Percentiles rank a stretch among this genome's conserved stretches.
phyloP scores from a whole-genome alignment of 1,139 yeast species.

The Pichia kudriavzevii region DNA sequence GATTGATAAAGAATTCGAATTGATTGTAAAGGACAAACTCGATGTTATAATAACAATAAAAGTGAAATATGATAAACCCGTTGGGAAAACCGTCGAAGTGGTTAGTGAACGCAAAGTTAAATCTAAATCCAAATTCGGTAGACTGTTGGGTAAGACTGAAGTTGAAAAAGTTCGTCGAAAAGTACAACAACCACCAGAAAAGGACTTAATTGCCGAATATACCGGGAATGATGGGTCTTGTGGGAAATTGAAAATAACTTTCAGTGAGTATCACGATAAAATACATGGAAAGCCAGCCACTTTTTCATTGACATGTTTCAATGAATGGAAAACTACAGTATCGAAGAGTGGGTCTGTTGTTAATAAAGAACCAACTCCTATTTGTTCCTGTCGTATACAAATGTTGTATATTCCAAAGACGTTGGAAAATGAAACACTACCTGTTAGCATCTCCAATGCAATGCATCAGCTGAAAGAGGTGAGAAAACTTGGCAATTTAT shows the following conservation, averaged over 20 bases:
- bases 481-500: constrained; percentile 32
- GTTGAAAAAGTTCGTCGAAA: constrained; percentile 37
- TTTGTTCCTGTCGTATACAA: constrained; percentile 62
- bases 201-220: constrained; percentile 49
- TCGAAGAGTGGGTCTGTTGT: constrained; percentile 5
- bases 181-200: constrained; percentile 40
- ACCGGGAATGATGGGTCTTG: constrained; percentile 85
- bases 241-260: constrained; percentile 64
- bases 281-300: constrained; percentile 47
- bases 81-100: constrained; percentile 49
- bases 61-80: constrained; percentile 49
- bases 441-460: constrained; percentile 58
- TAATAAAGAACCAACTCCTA: constrained; percentile 43
- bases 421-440: constrained; percentile 50
- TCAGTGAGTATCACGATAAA: constrained; percentile 50
- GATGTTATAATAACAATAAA: constrained; percentile 73
- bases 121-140: constrained; percentile 38
- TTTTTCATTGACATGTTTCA: constrained; percentile 56
- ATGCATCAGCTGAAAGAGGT: constrained; percentile 44
- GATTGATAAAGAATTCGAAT: constrained; percentile 79
- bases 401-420: constrained; percentile 66
- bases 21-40: constrained; percentile 57
- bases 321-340: constrained; percentile 65
- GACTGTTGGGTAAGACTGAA: constrained; percentile 45
- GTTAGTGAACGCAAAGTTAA: constrained; percentile 45